phyloP scores from a whole-genome alignment of 805 yeast species.

The Kluyveromyces siamensis region DNA sequence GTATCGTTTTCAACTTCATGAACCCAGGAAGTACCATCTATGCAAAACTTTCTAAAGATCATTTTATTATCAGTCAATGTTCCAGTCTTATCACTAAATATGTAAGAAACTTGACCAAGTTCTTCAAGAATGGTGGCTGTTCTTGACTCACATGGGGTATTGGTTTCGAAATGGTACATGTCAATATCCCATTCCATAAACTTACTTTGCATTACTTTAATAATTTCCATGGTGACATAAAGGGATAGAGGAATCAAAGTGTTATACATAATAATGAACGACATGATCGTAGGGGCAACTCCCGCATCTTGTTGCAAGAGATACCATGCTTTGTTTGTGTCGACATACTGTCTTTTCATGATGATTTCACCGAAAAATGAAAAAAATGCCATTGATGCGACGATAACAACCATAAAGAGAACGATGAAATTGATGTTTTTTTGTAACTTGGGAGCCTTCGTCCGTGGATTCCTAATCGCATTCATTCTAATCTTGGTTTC shows the following conservation, averaged over 20 bases:
- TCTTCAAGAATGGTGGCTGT: conserved; percentile 95
- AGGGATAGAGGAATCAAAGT: conserved; percentile 91
- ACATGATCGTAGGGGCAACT: conserved; percentile 83
- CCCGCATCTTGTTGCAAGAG: conserved; percentile 66
- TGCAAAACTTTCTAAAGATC: conserved; percentile 83
- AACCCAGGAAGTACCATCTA: conserved; percentile 83
- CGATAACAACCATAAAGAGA: conserved; percentile 73
- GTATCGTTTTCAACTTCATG: conserved; percentile 51
- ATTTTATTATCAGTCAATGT: conserved; percentile 91
- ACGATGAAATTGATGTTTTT: conserved; percentile 75
- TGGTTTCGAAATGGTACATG: conserved; percentile 76
- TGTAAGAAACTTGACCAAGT: conserved; percentile 90
- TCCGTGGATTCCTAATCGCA: conserved; percentile 79
- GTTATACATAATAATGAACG: conserved; percentile 94
- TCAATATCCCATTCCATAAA: conserved; percentile 86
- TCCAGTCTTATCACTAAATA: conserved; percentile 95
- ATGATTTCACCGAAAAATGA: conserved; percentile 73
- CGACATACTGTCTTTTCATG: conserved; percentile 30
- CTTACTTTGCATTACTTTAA: conserved; percentile 77
- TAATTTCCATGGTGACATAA: conserved; percentile 94
- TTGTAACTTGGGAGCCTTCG: conserved; percentile 90
- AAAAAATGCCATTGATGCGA: conserved; percentile 62
- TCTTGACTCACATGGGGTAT: conserved; percentile 90
- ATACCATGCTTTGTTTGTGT: conserved; percentile 59
- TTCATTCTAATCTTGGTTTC: conserved; percentile 95